Percentiles rank a stretch among this genome's conserved stretches.
Evolutionary conservation across 1,284 basidiomycete species (phyloP).

Genomic region (Prillingera fragicola): DNA sequence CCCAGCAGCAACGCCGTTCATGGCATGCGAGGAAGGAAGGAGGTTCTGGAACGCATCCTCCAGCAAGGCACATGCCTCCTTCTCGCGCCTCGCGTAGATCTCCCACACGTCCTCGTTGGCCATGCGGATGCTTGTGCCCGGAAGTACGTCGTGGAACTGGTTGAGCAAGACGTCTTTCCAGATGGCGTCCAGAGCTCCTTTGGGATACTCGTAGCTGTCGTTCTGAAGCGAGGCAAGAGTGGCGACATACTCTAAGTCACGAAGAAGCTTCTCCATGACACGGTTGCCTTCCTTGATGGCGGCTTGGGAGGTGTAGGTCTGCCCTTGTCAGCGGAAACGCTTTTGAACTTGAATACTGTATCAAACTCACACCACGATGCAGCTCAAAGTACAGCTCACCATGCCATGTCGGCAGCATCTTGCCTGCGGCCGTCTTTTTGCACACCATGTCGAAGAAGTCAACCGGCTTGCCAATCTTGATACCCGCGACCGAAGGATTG

Average conservation of each 20-base stretch:
- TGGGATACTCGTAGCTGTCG: conserved; percentile 58
- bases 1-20: not conserved
- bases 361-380: conserved; percentile 46
- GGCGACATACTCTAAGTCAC: conserved; percentile 71
- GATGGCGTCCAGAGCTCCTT: conserved; percentile 65
- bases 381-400: conserved; percentile 89
- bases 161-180: conserved; percentile 86
- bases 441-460: conserved; percentile 77
- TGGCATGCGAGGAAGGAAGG: not conserved
- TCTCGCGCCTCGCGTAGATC: conserved; percentile 57
- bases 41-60: not conserved
- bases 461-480: conserved; percentile 68
- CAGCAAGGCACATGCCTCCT: too few species aligned
- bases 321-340: not conserved
- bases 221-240: conserved; percentile 69
- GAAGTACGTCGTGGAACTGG: conserved; percentile 86
- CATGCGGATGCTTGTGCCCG: conserved; percentile 68
- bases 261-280: conserved; percentile 77
- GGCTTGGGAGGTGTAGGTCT: conserved; percentile 75
- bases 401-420: conserved; percentile 76
- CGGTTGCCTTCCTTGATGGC: conserved; percentile 91
- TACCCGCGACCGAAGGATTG: conserved; percentile 58
- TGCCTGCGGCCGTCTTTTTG: conserved; percentile 61
- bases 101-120: conserved; percentile 34
- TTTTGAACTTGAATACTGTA: too few species aligned